A percentile compares a stretch with the other conserved stretches of the same genome.
Evolutionary conservation across 345 rosid genomes (phyloP).

Genomic region (Brassica nigra): DNA sequence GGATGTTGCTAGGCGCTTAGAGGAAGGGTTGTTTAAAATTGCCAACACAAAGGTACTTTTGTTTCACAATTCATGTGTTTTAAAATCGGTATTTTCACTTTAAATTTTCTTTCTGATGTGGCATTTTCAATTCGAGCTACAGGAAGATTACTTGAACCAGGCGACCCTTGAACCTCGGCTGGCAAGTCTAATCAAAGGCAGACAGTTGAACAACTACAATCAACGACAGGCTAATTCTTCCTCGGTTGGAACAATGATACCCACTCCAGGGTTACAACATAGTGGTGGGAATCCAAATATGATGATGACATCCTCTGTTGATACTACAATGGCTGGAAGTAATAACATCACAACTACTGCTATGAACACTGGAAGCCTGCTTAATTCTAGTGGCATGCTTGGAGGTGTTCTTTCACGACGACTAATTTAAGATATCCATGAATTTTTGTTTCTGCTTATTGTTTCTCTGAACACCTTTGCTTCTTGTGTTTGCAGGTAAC

Average conservation of each 20-base stretch:
- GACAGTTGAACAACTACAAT: constrained; percentile 48
- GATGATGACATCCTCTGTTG: constrained; percentile 68
- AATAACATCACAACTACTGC: constrained; percentile 53
- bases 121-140: constrained; percentile 13
- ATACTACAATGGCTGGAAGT: constrained; percentile 59
- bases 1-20: constrained; percentile 83
- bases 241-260: constrained; percentile 86
- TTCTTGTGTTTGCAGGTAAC: constrained; percentile 54
- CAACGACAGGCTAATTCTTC: constrained; percentile 70
- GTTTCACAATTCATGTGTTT: not conserved
- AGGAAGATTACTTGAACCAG: constrained; percentile 89
- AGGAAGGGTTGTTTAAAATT: constrained; percentile 74
- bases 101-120: not conserved
- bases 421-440: constrained; percentile 39
- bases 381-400: constrained; percentile 59
- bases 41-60: constrained; percentile 70
- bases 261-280: constrained; percentile 90
- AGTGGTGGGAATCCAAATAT: constrained; percentile 62
- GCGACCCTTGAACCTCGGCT: constrained; percentile 75
- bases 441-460: constrained; percentile 2
- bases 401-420: constrained; percentile 51
- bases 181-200: constrained; percentile 51
- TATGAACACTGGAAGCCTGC: constrained; percentile 57
- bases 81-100: not conserved
- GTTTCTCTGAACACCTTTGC: constrained; percentile 2